Evolutionary conservation across 352 stramenopile genomes (phyloP), one percentile per base, ranked within the genome.

Genomic region (Globisporangium lucens): DNA sequence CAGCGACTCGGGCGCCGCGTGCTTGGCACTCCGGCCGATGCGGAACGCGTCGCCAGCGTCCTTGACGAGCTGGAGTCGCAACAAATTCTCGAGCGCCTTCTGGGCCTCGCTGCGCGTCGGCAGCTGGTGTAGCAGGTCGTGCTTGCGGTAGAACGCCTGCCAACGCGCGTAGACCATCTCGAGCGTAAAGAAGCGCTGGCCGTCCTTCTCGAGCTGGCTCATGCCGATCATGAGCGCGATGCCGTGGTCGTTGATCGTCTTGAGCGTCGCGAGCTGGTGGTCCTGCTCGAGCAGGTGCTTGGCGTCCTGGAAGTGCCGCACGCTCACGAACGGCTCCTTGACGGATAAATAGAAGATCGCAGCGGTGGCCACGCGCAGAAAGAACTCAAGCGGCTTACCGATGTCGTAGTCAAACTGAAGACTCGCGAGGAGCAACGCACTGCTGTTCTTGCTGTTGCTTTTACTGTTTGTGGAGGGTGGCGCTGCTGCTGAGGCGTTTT

Each of bases 91-190:
- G 4, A 93, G 75, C n/a, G 86, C 85, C 68, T 83, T 79, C 49
- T 91, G 84, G 2, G 82, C 81, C 33, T 95, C 85, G n/a, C 77
- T 79, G 38, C 85, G 80, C 22, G 82, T 90, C 33, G 85, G 85
- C 49, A 91, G 65, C 62, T 90, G 73, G 7, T 68, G 51, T 9
- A 91, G 75, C 61, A 92, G 73, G 47, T 92, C 83, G 66, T 93
- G 83, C 68, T 91, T 84, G 22, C 84, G 85, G 59, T 85, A 83
- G 56, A 95, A 95, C n/a, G 79, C 75, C 56, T 90, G 75, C 85
- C 87, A 95, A 33, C 83, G 79, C 56, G 76, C 69, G 61, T 92
- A 95, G 20, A 95, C 82, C 87, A 94, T 95, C 66, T 94, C 87
- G 36, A 95, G 76, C 56, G 87, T 94, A 61, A 88, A 92, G 27